Evolutionary conservation across 257 asterid species (phyloP), one percentile per base, ranked within the genome.

Genomic region (Solanum gracilifrons): DNA sequence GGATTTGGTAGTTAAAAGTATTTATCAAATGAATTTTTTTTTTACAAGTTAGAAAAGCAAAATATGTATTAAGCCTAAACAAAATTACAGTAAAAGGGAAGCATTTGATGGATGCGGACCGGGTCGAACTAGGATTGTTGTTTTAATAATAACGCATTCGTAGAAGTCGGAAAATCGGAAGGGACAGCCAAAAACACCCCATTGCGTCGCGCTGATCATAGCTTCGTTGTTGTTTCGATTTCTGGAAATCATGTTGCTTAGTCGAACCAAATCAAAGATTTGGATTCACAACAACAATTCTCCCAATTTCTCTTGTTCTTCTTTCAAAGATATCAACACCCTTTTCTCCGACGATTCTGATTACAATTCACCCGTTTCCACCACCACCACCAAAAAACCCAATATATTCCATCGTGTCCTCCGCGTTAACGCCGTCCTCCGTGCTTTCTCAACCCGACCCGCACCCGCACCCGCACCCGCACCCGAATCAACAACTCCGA

Each of bases 321-420:
- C 99, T 25, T 95, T 97, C 92, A 97, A 97, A 91, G 98, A 95
- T 85, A 92, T 95, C 80, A 94, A 94, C 73, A 84, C 80, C 82
- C 94, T 95, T 88, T 90, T 93, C 89, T 88, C 91, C 89, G 97
- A 90, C 87, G 93, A 86, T 13, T 84, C 46, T 9, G 18, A 64
- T 69, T 85, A 32, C 79, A 29, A 33, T 76, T 64, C 25, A 25
- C 88, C 92, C 23, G 29, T 71, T 33, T 73, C 85, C 27, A 27
- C 76, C 20, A 6, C 74, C 43, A 32, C 82, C 51, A 31, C 74
- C 80, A 88, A 84, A 9, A 89, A 75, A 36, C 79, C 97, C 83
- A 90, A 84, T 21, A 46, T 97, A 21, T 94, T 88, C 92, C 99
- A 95, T 88, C 98, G 98, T 10, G 95, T 87, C 86, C 95, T 93